Evolutionary conservation across 306 rosid genomes (phyloP).

Genomic region (Betula pendula): DNA sequence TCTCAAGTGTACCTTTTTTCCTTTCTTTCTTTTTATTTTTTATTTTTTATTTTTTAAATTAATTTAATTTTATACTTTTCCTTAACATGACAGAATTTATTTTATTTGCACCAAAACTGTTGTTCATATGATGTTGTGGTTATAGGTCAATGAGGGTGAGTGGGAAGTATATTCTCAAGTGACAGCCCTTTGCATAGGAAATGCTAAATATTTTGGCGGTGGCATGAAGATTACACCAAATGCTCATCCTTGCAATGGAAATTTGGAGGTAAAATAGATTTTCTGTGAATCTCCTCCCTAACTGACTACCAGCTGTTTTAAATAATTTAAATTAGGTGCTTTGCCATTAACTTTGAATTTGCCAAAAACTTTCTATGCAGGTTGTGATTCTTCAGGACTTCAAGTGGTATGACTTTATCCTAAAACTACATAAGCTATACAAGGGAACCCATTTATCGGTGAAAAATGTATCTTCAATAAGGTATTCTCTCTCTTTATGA

Average conservation of each 20-base stretch:
- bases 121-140: constrained; percentile 17
- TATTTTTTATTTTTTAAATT: no score
- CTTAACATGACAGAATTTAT: background rate
- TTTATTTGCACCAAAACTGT: constrained; percentile 3
- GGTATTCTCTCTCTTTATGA: constrained; percentile 43
- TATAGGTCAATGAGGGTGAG: constrained; percentile 77
- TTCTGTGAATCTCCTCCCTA: constrained; percentile 13
- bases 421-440: constrained; percentile 75
- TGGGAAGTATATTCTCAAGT: constrained; percentile 76
- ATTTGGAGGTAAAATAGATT: constrained; percentile 59
- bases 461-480: constrained; percentile 72
- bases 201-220: constrained; percentile 93
- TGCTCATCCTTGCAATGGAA: constrained; percentile 68
- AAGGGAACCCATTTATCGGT: constrained; percentile 79
- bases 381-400: constrained; percentile 86
- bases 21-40: no score
- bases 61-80: background rate
- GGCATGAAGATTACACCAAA: constrained; percentile 96
- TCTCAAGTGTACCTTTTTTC: background rate
- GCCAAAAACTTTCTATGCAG: constrained; percentile 37
- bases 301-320: constrained; percentile 18
- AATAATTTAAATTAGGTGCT: constrained; percentile 7
- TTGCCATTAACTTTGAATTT: constrained; percentile 4
- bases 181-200: constrained; percentile 85
- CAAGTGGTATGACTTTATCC: constrained; percentile 85